Conservation (phyloP, 2,329 filamentous ascomycete species). For the Beauveria medogensis region DNA sequence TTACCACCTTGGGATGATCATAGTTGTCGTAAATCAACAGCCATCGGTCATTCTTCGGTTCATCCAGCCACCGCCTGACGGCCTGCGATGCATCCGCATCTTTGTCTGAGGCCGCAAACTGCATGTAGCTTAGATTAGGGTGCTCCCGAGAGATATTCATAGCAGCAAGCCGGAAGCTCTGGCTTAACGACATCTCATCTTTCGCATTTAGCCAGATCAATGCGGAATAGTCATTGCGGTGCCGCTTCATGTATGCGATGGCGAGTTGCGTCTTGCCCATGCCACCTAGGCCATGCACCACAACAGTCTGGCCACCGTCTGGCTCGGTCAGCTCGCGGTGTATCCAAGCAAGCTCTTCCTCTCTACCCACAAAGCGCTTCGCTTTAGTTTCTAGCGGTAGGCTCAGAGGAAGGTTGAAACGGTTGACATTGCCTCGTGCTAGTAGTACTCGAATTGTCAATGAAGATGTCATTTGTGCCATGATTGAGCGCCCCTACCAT, state of each 20-base stretch:
- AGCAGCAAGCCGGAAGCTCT: slow-evolving; percentile 25
- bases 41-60: slow-evolving; percentile 28
- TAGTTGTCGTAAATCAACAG: slow-evolving; percentile 35
- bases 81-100: slow-evolving; percentile 22
- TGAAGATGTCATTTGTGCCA: too few species aligned
- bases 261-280: slow-evolving; percentile 39
- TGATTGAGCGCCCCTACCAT: too few species aligned
- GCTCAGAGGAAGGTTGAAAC: slow-evolving; percentile 7
- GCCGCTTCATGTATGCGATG: slow-evolving; percentile 26
- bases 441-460: neutral
- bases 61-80: slow-evolving; percentile 30
- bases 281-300: slow-evolving; percentile 27
- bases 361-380: slow-evolving; percentile 15
- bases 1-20: slow-evolving; percentile 25
- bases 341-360: slow-evolving; percentile 15
- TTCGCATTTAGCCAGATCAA: slow-evolving; percentile 30
- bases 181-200: slow-evolving; percentile 27
- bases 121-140: slow-evolving; percentile 17
- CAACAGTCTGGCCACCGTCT: slow-evolving; percentile 12
- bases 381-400: neutral
- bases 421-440: neutral
- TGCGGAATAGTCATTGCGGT: slow-evolving; percentile 28
- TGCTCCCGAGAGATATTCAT: slow-evolving; percentile 21
- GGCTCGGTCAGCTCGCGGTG: slow-evolving; percentile 9
- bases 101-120: slow-evolving; percentile 16